phyloP scores from a whole-genome alignment of 306 rosid species.

The Citrullus amarus region DNA sequence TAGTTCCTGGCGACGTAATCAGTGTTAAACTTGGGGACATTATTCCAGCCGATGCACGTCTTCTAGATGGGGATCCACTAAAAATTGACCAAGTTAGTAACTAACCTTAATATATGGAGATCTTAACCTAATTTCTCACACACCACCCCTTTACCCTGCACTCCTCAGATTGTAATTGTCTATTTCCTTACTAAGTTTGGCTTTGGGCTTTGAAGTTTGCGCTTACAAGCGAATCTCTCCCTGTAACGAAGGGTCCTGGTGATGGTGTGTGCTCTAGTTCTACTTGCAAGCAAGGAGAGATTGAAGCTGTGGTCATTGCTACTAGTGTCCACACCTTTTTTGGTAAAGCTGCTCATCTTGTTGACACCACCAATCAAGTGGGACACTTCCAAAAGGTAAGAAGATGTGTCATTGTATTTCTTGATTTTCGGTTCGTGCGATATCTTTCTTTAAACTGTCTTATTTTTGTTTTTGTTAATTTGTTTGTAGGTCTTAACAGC shows the following conservation, averaged over 20 bases:
- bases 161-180: not conserved
- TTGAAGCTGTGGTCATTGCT: slow-evolving; percentile 94
- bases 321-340: slow-evolving; percentile 97
- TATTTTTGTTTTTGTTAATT: not conserved
- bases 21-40: slow-evolving; percentile 97
- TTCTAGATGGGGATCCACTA: slow-evolving; percentile 95
- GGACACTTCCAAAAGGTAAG: slow-evolving; percentile 97
- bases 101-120: not conserved
- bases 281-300: slow-evolving; percentile 99
- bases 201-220: slow-evolving; percentile 63
- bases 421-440: not conserved
- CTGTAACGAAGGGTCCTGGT: slow-evolving; percentile 97
- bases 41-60: slow-evolving; percentile 90
- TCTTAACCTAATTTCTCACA: not conserved
- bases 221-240: slow-evolving; percentile 93
- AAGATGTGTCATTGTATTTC: not conserved
- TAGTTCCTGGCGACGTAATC: slow-evolving; percentile 92
- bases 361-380: slow-evolving; percentile 90
- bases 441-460: slow-evolving; percentile 1
- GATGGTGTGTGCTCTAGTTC: slow-evolving; percentile 98
- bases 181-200: not conserved
- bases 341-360: slow-evolving; percentile 99
- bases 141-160: not conserved
- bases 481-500: slow-evolving; percentile 79
- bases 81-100: slow-evolving; percentile 82